A percentile compares a stretch with the other conserved stretches of the same genome.
These are phyloP conservation scores for Agaricus subrufescens DNA, from an alignment of 768 basidiomycete genomes.

Conservation along the genomic window DNA sequence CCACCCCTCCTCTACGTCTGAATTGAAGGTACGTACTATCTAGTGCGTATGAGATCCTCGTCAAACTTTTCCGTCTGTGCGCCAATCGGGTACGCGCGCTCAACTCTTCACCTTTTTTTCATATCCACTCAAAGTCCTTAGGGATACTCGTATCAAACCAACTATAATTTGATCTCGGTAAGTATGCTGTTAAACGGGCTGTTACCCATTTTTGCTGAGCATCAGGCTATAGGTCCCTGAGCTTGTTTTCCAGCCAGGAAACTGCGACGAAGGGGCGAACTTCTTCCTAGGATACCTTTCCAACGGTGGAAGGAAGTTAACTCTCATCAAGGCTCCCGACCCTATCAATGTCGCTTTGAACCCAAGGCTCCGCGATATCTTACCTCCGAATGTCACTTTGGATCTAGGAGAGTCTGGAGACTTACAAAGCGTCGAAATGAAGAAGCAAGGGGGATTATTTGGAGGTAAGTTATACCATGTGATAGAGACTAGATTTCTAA, in stretches of 20 bases:
- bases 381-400: constrained; percentile 29
- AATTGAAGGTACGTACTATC: constrained; percentile 6
- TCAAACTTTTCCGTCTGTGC: constrained; percentile 55
- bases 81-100: constrained; percentile 44
- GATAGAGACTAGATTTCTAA: background rate
- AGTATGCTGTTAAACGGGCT: background rate
- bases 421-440: constrained; percentile 53
- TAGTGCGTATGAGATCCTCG: constrained; percentile 60
- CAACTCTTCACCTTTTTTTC: constrained; percentile 6
- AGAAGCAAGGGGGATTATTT: constrained; percentile 28
- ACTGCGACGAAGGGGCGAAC: constrained; percentile 40
- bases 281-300: constrained; percentile 70
- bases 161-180: constrained; percentile 54
- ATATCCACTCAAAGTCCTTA: constrained; percentile 18
- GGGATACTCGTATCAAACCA: constrained; percentile 70
- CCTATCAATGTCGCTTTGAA: constrained; percentile 37
- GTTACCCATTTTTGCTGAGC: background rate
- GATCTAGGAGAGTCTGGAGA: constrained; percentile 45
- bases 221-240: constrained; percentile 45
- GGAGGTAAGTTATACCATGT: constrained; percentile 13
- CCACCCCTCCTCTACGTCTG: background rate
- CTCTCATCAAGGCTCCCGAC: constrained; percentile 39
- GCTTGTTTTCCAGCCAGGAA: constrained; percentile 58
- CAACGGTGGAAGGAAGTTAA: constrained; percentile 51
- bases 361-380: constrained; percentile 29